Conservation (phyloP, 2,329 filamentous ascomycete genomes). For the Pyrenochaeta sp. region DNA sequence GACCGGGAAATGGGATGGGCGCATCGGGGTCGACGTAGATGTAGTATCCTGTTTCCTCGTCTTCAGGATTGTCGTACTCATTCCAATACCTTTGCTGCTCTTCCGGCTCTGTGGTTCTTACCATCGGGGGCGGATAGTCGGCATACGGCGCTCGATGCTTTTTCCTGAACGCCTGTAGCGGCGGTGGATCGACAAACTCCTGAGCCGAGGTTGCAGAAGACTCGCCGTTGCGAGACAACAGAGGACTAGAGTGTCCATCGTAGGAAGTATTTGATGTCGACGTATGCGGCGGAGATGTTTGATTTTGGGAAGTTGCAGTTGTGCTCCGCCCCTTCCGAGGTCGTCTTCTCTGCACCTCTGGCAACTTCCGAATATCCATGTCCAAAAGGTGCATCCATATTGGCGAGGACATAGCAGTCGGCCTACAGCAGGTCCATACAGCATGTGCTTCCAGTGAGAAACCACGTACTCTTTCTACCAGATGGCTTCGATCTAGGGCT, state of each 20-base stretch:
- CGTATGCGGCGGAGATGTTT: slow-evolving; percentile 38
- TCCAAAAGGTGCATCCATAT: slow-evolving; percentile 58
- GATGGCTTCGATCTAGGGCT: slow-evolving; percentile 55
- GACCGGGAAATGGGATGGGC: slow-evolving; percentile 66
- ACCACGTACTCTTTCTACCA: slow-evolving; percentile 60
- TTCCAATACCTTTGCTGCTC: slow-evolving; percentile 72
- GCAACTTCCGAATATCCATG: slow-evolving; percentile 62
- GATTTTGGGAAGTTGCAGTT: slow-evolving; percentile 27
- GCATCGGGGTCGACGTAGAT: slow-evolving; percentile 78
- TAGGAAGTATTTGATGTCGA: slow-evolving; percentile 50
- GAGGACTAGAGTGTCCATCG: slow-evolving; percentile 43
- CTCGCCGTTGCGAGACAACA: slow-evolving; percentile 36
- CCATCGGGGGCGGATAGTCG: slow-evolving; percentile 28
- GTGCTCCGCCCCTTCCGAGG: slow-evolving; percentile 36
- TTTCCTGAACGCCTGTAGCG: slow-evolving; percentile 53
- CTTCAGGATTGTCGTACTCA: slow-evolving; percentile 83
- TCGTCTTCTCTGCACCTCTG: slow-evolving; percentile 45
- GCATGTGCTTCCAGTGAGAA: slow-evolving; percentile 63
- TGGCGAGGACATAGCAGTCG: slow-evolving; percentile 54
- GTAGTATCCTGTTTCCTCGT: slow-evolving; percentile 68
- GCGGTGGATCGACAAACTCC: slow-evolving; percentile 48
- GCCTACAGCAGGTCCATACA: slow-evolving; percentile 57
- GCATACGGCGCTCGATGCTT: slow-evolving; percentile 48
- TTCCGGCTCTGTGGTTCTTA: slow-evolving; percentile 22
- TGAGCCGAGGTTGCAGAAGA: slow-evolving; percentile 45